These are phyloP conservation scores for Areca catechu DNA, from an alignment of 176 grass and related monocot genomes.

Conservation along the genomic window DNA sequence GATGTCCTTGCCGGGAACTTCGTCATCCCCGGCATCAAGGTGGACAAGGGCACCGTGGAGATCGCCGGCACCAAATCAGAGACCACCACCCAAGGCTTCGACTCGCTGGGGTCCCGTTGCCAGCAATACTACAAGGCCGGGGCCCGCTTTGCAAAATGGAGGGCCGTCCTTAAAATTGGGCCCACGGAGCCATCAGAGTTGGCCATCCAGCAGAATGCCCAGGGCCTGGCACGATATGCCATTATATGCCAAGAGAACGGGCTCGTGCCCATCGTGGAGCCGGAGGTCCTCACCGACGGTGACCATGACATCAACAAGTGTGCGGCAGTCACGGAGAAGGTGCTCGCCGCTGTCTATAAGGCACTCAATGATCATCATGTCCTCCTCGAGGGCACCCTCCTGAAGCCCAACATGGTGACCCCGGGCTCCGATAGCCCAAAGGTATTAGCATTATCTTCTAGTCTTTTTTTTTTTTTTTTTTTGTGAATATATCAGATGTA, in stretches of 20 bases:
- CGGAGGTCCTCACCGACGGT: conserved; percentile 28
- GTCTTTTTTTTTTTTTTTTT: too few species aligned
- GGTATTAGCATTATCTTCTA: too few species aligned
- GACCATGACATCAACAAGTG: conserved; percentile 19
- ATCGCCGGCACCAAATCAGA: conserved; percentile 29
- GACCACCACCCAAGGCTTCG: conserved; percentile 33
- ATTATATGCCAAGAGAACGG: conserved; percentile 37
- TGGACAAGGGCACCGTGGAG: conserved; percentile 27
- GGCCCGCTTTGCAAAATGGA: conserved; percentile 30
- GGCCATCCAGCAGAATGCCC: conserved; percentile 26
- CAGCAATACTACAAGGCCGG: conserved; percentile 31
- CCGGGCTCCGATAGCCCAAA: conserved; percentile 19
- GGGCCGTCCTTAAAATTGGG: conserved; percentile 27
- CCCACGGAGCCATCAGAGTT: conserved; percentile 25
- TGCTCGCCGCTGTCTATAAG: conserved; percentile 31
- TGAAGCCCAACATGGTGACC: conserved; percentile 38
- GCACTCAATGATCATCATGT: conserved; percentile 28
- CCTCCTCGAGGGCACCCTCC: conserved; percentile 29
- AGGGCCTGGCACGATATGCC: conserved; percentile 29
- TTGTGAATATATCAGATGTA: too few species aligned
- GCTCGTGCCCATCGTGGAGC: conserved; percentile 27
- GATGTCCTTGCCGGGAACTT: conserved; percentile 4
- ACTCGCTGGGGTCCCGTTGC: conserved; percentile 20
- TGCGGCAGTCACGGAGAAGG: conserved; percentile 19
- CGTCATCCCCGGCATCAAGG: conserved; percentile 31